Percentiles rank a stretch among this genome's conserved stretches.
Evolutionary conservation across 1,284 basidiomycete species (phyloP).

Genomic region (Puccinia triticina): DNA sequence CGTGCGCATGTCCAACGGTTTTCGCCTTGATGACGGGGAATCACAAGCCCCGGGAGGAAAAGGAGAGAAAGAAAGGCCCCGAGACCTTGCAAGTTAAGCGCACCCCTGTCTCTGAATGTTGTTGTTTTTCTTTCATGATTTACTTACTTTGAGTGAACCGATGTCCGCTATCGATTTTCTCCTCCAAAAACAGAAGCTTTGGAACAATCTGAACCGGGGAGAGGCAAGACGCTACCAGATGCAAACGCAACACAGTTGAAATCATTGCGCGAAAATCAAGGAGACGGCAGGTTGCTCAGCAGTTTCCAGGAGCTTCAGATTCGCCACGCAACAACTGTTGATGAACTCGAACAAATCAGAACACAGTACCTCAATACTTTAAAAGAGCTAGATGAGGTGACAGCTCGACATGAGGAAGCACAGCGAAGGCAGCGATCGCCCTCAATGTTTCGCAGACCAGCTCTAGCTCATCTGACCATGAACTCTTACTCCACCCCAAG

Average conservation of each 20-base stretch:
- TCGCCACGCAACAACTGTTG: constrained; percentile 13
- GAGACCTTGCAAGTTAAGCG: background rate
- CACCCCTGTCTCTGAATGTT: too few relatives aligned
- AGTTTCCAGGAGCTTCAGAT: constrained; percentile 27
- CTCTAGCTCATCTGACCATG: background rate
- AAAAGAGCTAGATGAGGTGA: constrained; percentile 9
- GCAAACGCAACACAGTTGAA: background rate
- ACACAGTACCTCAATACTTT: constrained; percentile 20
- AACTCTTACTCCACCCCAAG: background rate
- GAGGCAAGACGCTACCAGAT: background rate
- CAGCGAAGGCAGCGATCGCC: background rate
- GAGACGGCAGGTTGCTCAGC: background rate
- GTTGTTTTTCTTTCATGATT: too few relatives aligned
- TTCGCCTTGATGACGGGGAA: background rate
- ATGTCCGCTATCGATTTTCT: background rate
- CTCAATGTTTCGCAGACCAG: background rate
- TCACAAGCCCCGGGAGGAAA: background rate
- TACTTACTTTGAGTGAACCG: background rate
- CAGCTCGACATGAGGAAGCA: constrained; percentile 7
- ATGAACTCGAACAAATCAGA: constrained; percentile 33
- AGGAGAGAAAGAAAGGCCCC: background rate
- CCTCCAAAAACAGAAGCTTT: background rate
- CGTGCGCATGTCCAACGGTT: background rate
- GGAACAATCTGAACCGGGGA: background rate
- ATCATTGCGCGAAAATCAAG: background rate